Percentiles rank a stretch among this genome's conserved stretches.
Evolutionary conservation across 1,284 basidiomycete species (phyloP).

Genomic region (Phellinidium pouzarii): DNA sequence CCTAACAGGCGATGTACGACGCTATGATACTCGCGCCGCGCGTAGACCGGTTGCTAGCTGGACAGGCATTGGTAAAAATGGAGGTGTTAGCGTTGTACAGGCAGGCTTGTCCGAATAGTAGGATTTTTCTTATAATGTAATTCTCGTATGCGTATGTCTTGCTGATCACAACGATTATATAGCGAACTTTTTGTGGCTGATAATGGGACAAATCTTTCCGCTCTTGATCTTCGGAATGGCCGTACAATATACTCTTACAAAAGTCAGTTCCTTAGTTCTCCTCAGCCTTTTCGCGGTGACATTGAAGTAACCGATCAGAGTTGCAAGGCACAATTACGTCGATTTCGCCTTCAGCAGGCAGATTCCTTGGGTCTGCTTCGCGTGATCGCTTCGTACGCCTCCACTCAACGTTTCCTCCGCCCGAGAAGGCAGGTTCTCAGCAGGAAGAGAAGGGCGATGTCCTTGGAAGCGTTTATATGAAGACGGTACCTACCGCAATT

Average conservation of each 20-base stretch:
- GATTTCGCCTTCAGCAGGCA: slow-evolving; percentile 43
- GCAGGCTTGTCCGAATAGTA: slow-evolving; percentile 64
- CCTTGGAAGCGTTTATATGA: slow-evolving; percentile 62
- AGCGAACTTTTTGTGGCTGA: slow-evolving; percentile 80
- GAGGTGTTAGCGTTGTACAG: slow-evolving; percentile 61
- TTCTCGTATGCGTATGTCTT: background rate
- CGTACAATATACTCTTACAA: slow-evolving; percentile 65
- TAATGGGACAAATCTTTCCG: slow-evolving; percentile 58
- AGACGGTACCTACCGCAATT: slow-evolving; percentile 56
- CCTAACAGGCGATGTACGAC: slow-evolving; percentile 66
- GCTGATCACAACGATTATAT: slow-evolving; percentile 4
- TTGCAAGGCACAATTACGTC: slow-evolving; percentile 65
- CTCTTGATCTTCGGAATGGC: slow-evolving; percentile 74
- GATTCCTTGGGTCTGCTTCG: slow-evolving; percentile 50
- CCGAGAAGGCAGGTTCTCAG: slow-evolving; percentile 41
- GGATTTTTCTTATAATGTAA: slow-evolving; percentile 26
- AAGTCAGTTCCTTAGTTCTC: slow-evolving; percentile 35
- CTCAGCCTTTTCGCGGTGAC: background rate
- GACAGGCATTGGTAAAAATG: slow-evolving; percentile 51
- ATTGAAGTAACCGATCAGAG: slow-evolving; percentile 35
- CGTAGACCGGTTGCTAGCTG: slow-evolving; percentile 67
- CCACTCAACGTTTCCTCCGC: slow-evolving; percentile 58
- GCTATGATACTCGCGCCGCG: slow-evolving; percentile 75
- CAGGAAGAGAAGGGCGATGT: slow-evolving; percentile 61
- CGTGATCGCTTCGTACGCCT: slow-evolving; percentile 71